Conservation (phyloP, 2,329 filamentous ascomycete genomes). For the Colletotrichum brevisporum region DNA sequence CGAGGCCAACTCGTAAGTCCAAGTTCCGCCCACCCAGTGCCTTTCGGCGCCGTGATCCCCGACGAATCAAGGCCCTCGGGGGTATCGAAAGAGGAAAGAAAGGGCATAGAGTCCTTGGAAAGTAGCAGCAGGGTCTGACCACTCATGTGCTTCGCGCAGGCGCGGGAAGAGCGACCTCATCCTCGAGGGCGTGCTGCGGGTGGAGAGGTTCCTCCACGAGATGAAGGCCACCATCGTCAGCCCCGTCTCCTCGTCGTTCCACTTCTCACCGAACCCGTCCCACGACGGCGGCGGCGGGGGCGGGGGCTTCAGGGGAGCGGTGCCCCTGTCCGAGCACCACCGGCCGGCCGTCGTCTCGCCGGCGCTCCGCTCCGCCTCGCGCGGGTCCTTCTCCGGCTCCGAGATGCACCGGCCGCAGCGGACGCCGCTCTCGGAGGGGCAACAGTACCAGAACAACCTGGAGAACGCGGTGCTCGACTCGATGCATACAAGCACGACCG, state of each 20-base stretch:
- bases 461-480: conserved; percentile 65
- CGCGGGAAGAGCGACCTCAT: conserved; percentile 67
- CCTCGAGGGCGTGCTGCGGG: conserved; percentile 63
- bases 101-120: neutral
- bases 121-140: conserved; percentile 19
- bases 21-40: conserved; percentile 42
- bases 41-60: conserved; percentile 23
- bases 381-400: conserved; percentile 42
- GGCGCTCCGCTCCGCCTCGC: conserved; percentile 45
- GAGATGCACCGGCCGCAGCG: conserved; percentile 42
- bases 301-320: conserved; percentile 27
- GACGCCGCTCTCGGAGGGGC: conserved; percentile 43
- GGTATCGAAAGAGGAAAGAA: neutral
- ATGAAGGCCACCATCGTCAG: conserved; percentile 58
- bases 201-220: conserved; percentile 62
- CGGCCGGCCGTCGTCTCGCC: conserved; percentile 37
- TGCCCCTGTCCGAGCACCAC: conserved; percentile 22
- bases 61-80: neutral
- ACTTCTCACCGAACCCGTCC: conserved; percentile 29
- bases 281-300: conserved; percentile 30
- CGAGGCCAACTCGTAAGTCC: conserved; percentile 59
- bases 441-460: conserved; percentile 47
- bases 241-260: conserved; percentile 30
- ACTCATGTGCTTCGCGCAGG: conserved; percentile 44
- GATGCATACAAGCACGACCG: conserved; percentile 65